Evolutionary conservation across 2,329 filamentous ascomycete species (phyloP), one percentile per base, ranked within the genome.

Genomic region (Microsporum ferrugineum): DNA sequence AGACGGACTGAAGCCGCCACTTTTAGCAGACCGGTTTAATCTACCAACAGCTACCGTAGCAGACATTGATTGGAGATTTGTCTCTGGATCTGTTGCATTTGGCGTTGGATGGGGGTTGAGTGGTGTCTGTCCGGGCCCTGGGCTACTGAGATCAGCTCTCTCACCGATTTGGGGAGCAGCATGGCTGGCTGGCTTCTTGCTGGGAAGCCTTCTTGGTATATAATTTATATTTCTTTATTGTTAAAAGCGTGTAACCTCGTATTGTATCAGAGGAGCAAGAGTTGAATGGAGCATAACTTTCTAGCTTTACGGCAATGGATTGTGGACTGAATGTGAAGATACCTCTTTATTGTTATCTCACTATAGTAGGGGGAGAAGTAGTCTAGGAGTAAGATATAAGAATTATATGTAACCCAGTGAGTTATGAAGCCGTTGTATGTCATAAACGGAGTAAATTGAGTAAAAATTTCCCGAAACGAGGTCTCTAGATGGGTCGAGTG

Each of bases 121-220:
- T 10, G 80, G 80, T 1, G 75, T 78, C 1, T 82, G 80, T 67
- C 80, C 80, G 8, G 80, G 80, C 0, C 79, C 80, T 6, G 79
- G 77, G 0, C 68, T 80, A 14, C 62, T 82, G 65, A 75, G 78
- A 51, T 68, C 75, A 27, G 66, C 78, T 14, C 66, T 77, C 29
- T 77, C 81, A 66, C 79, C 79, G 0, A 63, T 68, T 1, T 81
- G 79, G 79, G 79, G 79, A 2, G 31, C 73, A 36, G 63, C 74
- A 33, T 78, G 78, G 71, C 73, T 80, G 71, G 67, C 70, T 17
- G 79, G 79, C 2, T 81, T 78, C 63, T 74, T 75, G 69, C 23
- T 77, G 17, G 78, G 79, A 0, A 73, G 70, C 62, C 51, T 72
- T 45, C 39, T 73, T 33, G 75, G 67, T 39, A 34, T 49, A 55